Evolutionary conservation across 2,329 filamentous ascomycete species (phyloP).

Genomic region (Corniculantispora saksenae): DNA sequence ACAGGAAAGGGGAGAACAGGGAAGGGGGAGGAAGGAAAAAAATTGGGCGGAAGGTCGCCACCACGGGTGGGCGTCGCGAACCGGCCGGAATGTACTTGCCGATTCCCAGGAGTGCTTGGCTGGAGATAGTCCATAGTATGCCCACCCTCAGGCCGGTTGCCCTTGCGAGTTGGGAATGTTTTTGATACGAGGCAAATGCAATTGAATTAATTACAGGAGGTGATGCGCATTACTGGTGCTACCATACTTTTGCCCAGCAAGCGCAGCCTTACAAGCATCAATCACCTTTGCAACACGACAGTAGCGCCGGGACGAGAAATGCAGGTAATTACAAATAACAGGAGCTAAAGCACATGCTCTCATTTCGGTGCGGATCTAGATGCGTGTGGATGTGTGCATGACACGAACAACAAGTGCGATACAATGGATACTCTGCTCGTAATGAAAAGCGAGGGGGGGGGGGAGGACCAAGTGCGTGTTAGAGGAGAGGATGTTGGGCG

Average conservation of each 20-base stretch:
- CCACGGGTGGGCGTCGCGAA: neutral
- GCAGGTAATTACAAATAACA: neutral
- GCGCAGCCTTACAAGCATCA: too few relatives aligned
- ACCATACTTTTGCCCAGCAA: neutral
- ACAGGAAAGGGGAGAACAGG: too few relatives aligned
- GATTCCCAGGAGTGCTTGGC: too few relatives aligned
- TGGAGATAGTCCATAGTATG: too few relatives aligned
- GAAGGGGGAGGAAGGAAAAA: neutral
- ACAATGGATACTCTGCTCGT: neutral
- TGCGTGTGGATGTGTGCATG: neutral
- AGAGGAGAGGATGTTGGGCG: neutral
- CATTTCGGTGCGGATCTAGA: neutral
- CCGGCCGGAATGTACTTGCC: neutral
- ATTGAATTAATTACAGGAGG: too few relatives aligned
- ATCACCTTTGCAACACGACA: neutral
- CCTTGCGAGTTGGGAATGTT: too few relatives aligned
- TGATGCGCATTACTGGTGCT: too few relatives aligned
- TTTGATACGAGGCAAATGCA: too few relatives aligned
- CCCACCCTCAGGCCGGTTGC: too few relatives aligned
- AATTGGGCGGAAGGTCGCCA: neutral
- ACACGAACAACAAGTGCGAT: neutral
- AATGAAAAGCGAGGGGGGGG: neutral
- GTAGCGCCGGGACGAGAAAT: neutral
- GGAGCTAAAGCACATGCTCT: slow-evolving; percentile 2
- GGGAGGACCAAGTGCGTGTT: too few relatives aligned